Evolutionary conservation across 495 filamentous ascomycete genomes (phyloP).

Genomic region (Talaromyces wortmannii): DNA sequence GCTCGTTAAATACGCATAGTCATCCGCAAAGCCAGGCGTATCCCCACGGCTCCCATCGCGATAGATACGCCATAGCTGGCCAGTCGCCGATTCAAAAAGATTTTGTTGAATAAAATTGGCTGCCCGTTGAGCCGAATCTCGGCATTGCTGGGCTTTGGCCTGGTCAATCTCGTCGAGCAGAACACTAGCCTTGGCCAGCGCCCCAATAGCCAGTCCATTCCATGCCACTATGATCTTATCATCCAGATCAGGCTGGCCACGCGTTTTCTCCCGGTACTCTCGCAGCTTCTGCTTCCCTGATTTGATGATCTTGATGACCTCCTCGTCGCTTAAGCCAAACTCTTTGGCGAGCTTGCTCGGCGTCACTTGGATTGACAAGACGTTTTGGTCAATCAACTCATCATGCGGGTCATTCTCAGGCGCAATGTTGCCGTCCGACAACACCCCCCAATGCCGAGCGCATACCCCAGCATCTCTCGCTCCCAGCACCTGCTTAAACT

Average conservation of each 20-base stretch:
- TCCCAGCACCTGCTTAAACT: conserved; percentile 73
- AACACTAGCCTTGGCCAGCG: conserved; percentile 66
- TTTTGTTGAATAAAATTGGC: conserved; percentile 70
- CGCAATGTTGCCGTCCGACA: conserved; percentile 84
- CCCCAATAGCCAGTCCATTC: conserved; percentile 88
- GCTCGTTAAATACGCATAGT: conserved; percentile 85
- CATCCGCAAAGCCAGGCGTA: conserved; percentile 80
- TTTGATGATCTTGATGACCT: conserved; percentile 66
- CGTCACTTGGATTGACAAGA: conserved; percentile 51
- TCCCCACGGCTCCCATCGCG: conserved; percentile 61
- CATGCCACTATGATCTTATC: conserved; percentile 84
- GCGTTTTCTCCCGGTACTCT: conserved; percentile 64
- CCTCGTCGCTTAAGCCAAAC: conserved; percentile 66
- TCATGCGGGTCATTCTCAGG: conserved; percentile 81
- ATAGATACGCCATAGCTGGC: conserved; percentile 68
- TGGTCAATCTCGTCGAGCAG: conserved; percentile 55
- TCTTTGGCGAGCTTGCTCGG: conserved; percentile 66
- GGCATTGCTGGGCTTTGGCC: conserved; percentile 50
- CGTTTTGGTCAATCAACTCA: conserved; percentile 79
- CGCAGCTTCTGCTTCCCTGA: conserved; percentile 62
- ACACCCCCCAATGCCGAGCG: conserved; percentile 79
- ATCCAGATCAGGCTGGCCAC: conserved; percentile 76
- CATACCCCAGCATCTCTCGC: conserved; percentile 64
- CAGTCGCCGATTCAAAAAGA: conserved; percentile 60
- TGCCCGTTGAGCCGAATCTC: conserved; percentile 58